These are phyloP conservation scores for Rhynchosporium graminicola DNA, from an alignment of 2,329 filamentous ascomycete species.

Conservation along the genomic window DNA sequence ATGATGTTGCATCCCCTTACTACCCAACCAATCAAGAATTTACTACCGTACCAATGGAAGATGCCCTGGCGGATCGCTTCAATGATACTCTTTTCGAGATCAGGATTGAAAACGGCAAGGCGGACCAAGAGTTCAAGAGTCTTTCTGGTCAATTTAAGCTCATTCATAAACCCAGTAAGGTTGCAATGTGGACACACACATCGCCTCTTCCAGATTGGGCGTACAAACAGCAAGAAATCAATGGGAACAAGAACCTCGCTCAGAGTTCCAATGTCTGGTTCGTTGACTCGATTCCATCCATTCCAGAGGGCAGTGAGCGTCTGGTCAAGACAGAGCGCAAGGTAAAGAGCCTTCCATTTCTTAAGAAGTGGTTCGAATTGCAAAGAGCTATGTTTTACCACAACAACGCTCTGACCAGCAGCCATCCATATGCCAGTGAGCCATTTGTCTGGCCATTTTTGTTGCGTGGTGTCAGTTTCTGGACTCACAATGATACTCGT, in stretches of 20 bases:
- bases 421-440: conserved; percentile 91
- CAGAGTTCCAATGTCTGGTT: conserved; percentile 94
- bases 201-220: conserved; percentile 96
- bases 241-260: conserved; percentile 94
- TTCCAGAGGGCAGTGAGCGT: conserved; percentile 69
- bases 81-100: conserved; percentile 95
- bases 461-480: conserved; percentile 96
- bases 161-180: conserved; percentile 89
- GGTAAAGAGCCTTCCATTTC: conserved; percentile 82
- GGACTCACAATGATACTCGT: conserved; percentile 93
- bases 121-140: conserved; percentile 81
- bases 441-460: conserved; percentile 98
- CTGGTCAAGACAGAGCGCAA: conserved; percentile 74
- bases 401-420: conserved; percentile 96
- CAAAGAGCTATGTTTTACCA: conserved; percentile 99
- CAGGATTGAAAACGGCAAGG: conserved; percentile 82
- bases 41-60: conserved; percentile 73
- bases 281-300: conserved; percentile 84
- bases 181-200: conserved; percentile 98
- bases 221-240: conserved; percentile 97
- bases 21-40: conserved; percentile 99
- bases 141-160: conserved; percentile 94
- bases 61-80: conserved; percentile 71
- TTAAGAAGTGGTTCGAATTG: conserved; percentile 93
- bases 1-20: conserved; percentile 95